A percentile compares a stretch with the other conserved stretches of the same genome.
These are phyloP conservation scores for Silene coronaria DNA, from an alignment of 179 eudicot genomes.

Conservation along the genomic window DNA sequence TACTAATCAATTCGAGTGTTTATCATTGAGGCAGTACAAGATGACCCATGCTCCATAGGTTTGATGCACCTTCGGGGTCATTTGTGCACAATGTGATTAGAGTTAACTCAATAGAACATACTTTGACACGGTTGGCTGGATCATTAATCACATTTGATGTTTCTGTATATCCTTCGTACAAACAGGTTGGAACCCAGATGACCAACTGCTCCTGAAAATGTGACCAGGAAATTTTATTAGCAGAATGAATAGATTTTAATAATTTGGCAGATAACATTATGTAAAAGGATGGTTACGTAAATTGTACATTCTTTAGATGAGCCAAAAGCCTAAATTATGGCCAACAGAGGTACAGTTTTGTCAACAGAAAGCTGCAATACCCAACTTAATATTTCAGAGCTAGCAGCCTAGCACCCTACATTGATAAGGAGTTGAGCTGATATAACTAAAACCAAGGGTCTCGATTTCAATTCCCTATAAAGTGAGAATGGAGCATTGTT, in stretches of 20 bases:
- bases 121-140: slow-evolving; percentile 4
- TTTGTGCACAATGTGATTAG: not conserved
- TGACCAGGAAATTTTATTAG: not conserved
- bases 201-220: slow-evolving; percentile 78
- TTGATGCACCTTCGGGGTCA: not conserved
- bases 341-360: not conserved
- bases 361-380: not conserved
- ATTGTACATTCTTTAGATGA: not conserved
- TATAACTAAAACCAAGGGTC: not conserved
- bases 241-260: not conserved
- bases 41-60: slow-evolving; percentile 12
- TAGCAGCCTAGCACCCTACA: not conserved
- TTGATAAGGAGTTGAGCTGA: too few species aligned
- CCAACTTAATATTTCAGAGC: not conserved
- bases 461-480: not conserved
- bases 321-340: not conserved
- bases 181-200: slow-evolving; percentile 76
- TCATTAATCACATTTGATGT: slow-evolving; percentile 86
- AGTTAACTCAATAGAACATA: slow-evolving; percentile 14
- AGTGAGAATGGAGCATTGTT: not conserved
- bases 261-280: not conserved
- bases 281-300: not conserved
- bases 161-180: slow-evolving; percentile 85
- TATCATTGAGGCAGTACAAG: slow-evolving; percentile 11
- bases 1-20: slow-evolving; percentile 18